Percentiles rank a stretch among this genome's conserved stretches.
Conservation (phyloP, 2,329 filamentous ascomycete species). For the Aspergillus phoenicis region DNA sequence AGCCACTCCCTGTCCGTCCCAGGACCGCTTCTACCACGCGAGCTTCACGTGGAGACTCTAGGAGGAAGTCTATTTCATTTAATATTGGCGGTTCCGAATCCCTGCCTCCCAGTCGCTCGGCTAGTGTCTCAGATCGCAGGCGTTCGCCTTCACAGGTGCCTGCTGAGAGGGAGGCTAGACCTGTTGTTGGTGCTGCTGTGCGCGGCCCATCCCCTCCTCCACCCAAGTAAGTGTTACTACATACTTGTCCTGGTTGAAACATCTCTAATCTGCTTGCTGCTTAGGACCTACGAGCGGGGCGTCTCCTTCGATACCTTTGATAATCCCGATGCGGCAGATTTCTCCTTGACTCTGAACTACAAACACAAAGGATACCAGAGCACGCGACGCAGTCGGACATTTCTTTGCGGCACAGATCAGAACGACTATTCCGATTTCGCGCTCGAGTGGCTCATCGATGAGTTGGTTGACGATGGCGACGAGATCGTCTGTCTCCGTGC, state of each 20-base stretch:
- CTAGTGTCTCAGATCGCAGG: slow-evolving; percentile 31
- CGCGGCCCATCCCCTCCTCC: slow-evolving; percentile 45
- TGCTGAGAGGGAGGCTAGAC: slow-evolving; percentile 31
- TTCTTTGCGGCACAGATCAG: slow-evolving; percentile 87
- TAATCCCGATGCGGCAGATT: slow-evolving; percentile 66
- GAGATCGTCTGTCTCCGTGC: slow-evolving; percentile 90
- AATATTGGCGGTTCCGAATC: slow-evolving; percentile 33
- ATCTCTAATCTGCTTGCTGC: neutral
- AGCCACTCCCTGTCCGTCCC: slow-evolving; percentile 9
- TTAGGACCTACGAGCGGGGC: slow-evolving; percentile 64
- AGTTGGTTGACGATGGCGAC: slow-evolving; percentile 89
- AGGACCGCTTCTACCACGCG: slow-evolving; percentile 18
- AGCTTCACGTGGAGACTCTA: slow-evolving; percentile 28
- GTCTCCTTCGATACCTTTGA: slow-evolving; percentile 76
- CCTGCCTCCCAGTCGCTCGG: slow-evolving; percentile 31
- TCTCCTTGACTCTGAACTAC: slow-evolving; percentile 79
- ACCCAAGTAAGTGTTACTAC: slow-evolving; percentile 36
- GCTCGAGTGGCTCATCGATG: slow-evolving; percentile 87
- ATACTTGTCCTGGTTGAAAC: neutral
- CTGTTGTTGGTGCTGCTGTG: slow-evolving; percentile 11
- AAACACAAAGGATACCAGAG: slow-evolving; percentile 85
- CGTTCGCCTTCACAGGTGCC: slow-evolving; percentile 25
- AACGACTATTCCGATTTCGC: slow-evolving; percentile 92
- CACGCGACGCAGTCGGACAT: slow-evolving; percentile 78
- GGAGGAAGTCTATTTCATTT: slow-evolving; percentile 45